phyloP scores from a whole-genome alignment of 108 stramenopile species.

The Phaeodactylum tricornutum region DNA sequence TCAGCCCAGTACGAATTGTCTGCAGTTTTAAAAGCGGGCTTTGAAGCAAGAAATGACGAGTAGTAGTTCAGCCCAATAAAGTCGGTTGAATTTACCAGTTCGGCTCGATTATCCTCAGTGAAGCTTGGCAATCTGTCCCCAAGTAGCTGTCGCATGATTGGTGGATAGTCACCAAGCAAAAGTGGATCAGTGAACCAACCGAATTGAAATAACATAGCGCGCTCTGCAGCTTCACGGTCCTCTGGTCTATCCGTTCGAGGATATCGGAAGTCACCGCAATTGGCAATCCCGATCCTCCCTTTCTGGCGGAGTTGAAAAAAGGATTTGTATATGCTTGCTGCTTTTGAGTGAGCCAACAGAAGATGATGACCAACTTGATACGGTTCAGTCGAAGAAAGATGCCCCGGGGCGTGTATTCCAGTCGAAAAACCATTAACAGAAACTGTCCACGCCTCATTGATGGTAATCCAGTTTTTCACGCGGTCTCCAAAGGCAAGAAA shows the following conservation, averaged over 20 bases:
- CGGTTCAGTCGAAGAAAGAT: constrained; percentile 23
- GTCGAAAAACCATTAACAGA: constrained; percentile 77
- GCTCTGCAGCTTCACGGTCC: constrained; percentile 66
- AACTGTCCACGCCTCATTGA: constrained; percentile 88
- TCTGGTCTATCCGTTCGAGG: constrained; percentile 22
- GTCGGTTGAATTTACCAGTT: constrained; percentile 57
- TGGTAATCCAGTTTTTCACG: constrained; percentile 88
- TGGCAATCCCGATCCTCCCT: constrained; percentile 75
- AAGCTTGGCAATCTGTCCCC: constrained; percentile 71
- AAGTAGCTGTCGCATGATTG: constrained; percentile 50
- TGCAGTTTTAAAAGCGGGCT: constrained; percentile 14
- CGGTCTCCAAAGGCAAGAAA: constrained; percentile 84
- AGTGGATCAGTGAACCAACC: constrained; percentile 82
- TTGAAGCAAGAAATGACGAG: constrained; percentile 42
- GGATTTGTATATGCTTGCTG: constrained; percentile 56
- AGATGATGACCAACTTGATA: constrained; percentile 79
- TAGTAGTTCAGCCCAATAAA: constrained; percentile 94
- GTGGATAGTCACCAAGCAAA: constrained; percentile 78
- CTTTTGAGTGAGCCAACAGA: constrained; percentile 78
- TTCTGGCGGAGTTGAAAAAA: constrained; percentile 35
- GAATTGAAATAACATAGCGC: constrained; percentile 80
- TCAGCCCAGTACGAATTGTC: constrained; percentile 70
- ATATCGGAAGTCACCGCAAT: constrained; percentile 80
- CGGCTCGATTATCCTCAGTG: constrained; percentile 35
- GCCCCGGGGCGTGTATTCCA: constrained; percentile 85